Evolutionary conservation across 495 filamentous ascomycete species (phyloP).

Genomic region (Mycothermus thermophilus): DNA sequence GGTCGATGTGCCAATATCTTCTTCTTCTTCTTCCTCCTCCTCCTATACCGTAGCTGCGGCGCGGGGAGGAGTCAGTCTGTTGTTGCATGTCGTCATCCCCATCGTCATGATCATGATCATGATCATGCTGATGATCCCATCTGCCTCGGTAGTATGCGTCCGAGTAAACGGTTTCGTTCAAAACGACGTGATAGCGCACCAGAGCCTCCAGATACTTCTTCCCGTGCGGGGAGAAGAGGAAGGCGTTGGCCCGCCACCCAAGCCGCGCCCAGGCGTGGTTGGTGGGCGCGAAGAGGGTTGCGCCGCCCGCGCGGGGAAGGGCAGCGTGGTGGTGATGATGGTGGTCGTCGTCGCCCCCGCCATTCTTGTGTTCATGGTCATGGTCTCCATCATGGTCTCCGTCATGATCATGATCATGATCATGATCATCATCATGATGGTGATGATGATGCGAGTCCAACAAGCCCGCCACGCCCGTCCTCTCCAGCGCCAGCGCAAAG

Average conservation of each 20-base stretch:
- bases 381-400: no score
- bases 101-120: constrained; percentile 2
- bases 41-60: no score
- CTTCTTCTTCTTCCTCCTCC: no score
- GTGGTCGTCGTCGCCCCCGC: no score
- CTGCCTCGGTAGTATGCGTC: constrained; percentile 53
- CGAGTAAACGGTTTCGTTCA: constrained; percentile 63
- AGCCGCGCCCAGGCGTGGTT: constrained; percentile 64
- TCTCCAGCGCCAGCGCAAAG: constrained; percentile 52
- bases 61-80: no score
- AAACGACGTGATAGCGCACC: constrained; percentile 64
- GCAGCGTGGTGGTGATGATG: constrained; percentile 7
- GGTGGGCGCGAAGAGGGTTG: constrained; percentile 61
- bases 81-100: no score
- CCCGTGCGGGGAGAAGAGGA: constrained; percentile 61
- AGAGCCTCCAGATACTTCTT: constrained; percentile 56
- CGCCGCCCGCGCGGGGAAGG: constrained; percentile 15
- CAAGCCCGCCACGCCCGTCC: constrained; percentile 56
- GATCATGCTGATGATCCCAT: constrained; percentile 5
- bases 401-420: no score
- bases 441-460: no score
- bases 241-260: constrained; percentile 54
- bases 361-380: no score
- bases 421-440: no score
- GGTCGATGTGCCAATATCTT: constrained; percentile 45